These are phyloP conservation scores for Coelastrella sp. DNA, from an alignment of 139 green algal genomes.

Conservation along the genomic window DNA sequence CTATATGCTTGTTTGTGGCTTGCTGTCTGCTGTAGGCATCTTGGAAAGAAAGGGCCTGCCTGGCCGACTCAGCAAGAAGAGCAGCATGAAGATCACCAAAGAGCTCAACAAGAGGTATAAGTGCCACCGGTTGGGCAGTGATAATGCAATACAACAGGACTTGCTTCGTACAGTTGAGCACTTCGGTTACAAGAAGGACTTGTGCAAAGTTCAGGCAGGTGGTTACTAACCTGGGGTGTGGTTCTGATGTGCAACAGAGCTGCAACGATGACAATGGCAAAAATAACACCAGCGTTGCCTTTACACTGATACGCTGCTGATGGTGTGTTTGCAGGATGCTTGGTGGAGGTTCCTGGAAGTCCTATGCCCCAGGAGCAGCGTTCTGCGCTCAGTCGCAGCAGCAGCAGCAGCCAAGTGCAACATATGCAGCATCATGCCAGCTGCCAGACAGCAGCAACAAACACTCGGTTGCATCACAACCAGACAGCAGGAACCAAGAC, in stretches of 20 bases:
- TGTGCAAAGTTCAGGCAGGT: too few relatives aligned
- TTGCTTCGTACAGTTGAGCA: not conserved
- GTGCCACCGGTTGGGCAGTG: too few relatives aligned
- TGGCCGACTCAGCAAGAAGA: constrained; percentile 5
- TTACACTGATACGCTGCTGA: not conserved
- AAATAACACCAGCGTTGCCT: too few relatives aligned
- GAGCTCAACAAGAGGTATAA: constrained; percentile 37
- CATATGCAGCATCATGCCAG: not conserved
- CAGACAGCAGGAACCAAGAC: not conserved
- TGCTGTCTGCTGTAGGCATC: not conserved
- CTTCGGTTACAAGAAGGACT: not conserved
- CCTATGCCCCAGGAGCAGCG: not conserved
- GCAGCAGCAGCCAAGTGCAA: constrained; percentile 5
- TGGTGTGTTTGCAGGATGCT: constrained; percentile 28
- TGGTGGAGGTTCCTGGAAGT: constrained; percentile 10
- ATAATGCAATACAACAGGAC: not conserved
- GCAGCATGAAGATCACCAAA: constrained; percentile 38
- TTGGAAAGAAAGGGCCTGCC: constrained; percentile 29
- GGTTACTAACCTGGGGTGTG: too few relatives aligned
- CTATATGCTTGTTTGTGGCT: too few relatives aligned
- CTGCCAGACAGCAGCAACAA: not conserved
- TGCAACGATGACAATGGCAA: too few relatives aligned
- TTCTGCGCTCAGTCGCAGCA: too few relatives aligned
- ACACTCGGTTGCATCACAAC: not conserved
- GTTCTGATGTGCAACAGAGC: too few relatives aligned